phyloP scores from a whole-genome alignment of 2,329 filamentous ascomycete species.

The Alternaria arbusti region DNA sequence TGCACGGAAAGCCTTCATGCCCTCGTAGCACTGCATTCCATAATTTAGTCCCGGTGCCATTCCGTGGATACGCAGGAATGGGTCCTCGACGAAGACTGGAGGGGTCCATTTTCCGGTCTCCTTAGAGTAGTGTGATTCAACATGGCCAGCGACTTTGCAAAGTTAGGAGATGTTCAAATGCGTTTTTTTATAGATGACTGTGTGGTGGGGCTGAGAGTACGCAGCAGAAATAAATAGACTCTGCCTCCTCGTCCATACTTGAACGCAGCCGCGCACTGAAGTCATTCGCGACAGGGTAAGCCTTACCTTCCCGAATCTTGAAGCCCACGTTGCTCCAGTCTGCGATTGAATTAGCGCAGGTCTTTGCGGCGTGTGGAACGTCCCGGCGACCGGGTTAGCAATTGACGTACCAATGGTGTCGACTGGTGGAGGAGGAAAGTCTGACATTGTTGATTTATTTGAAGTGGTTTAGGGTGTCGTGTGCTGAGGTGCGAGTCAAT shows the following conservation, averaged over 20 bases:
- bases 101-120: constrained; percentile 77
- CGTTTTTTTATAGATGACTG: neutral
- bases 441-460: constrained; percentile 34
- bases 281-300: neutral
- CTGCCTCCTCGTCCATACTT: neutral
- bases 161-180: constrained; percentile 7
- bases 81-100: constrained; percentile 80
- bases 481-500: constrained; percentile 6
- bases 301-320: constrained; percentile 82
- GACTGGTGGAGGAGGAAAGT: constrained; percentile 73
- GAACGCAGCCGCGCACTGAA: neutral
- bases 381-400: neutral
- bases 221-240: neutral
- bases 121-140: constrained; percentile 83
- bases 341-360: constrained; percentile 35
- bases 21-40: constrained; percentile 94
- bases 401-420: constrained; percentile 69
- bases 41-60: constrained; percentile 97
- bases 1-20: constrained; percentile 92
- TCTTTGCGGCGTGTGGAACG: neutral
- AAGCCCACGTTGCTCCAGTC: constrained; percentile 96
- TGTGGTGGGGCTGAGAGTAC: neutral
- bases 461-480: constrained; percentile 1
- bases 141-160: constrained; percentile 82
- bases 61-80: constrained; percentile 87